These are phyloP conservation scores for Quercus wislizeni DNA, from an alignment of 306 rosid species.

Conservation along the genomic window DNA sequence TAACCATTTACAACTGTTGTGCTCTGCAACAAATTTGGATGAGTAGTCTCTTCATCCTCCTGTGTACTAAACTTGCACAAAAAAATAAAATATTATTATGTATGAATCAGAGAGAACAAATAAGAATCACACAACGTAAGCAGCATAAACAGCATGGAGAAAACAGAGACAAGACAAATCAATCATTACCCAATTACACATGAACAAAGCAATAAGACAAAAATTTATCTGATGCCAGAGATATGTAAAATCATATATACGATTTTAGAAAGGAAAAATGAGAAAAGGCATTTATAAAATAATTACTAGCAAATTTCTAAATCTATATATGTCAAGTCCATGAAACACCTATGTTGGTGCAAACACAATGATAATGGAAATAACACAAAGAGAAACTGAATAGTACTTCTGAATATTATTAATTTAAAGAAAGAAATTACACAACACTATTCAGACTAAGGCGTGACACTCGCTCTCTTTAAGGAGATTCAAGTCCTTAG, in stretches of 20 bases:
- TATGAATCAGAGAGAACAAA: conserved; percentile 10
- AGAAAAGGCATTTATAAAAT: neutral
- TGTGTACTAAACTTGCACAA: conserved; percentile 79
- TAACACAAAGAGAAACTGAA: no score
- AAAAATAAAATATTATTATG: neutral
- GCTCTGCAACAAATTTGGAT: conserved; percentile 67
- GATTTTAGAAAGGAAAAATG: neutral
- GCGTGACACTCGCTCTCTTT: no score
- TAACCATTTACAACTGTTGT: conserved; percentile 94
- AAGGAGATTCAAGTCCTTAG: no score
- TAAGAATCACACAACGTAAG: neutral
- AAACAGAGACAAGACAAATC: no score
- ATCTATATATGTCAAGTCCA: neutral
- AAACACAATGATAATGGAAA: no score
- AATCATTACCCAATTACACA: no score
- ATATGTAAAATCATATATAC: neutral
- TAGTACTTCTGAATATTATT: no score
- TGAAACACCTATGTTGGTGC: neutral
- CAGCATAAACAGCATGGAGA: conserved; percentile 3
- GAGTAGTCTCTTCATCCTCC: conserved; percentile 92
- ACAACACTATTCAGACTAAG: no score
- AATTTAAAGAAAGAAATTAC: no score
- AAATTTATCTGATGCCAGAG: neutral
- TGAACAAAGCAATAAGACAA: neutral
- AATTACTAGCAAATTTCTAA: neutral